Evolutionary conservation across 345 rosid species (phyloP).

Genomic region (Hevea brasiliensis): DNA sequence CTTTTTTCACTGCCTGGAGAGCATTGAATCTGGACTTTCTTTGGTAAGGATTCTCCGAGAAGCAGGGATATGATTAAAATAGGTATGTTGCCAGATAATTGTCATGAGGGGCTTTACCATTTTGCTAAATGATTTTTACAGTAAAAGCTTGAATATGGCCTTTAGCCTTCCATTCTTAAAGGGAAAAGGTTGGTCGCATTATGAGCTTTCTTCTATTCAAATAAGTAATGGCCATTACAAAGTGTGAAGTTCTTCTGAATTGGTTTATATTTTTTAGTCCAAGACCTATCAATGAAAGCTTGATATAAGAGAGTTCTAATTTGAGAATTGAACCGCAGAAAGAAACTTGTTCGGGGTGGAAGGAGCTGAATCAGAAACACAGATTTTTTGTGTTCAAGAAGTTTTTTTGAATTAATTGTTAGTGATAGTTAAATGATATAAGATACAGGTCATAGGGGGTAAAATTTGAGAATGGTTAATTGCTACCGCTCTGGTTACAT

Average conservation of each 20-base stretch:
- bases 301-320: background rate
- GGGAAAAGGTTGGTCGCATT: background rate
- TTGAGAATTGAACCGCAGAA: conserved; percentile 1
- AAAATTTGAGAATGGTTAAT: conserved; percentile 2
- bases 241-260: background rate
- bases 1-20: background rate
- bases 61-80: background rate
- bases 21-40: background rate
- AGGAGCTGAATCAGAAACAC: background rate
- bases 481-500: background rate
- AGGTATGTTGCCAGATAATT: background rate
- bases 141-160: background rate
- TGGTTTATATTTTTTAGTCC: background rate
- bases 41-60: background rate
- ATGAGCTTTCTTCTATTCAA: background rate
- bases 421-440: background rate
- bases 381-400: background rate
- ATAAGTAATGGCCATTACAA: background rate
- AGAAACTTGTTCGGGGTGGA: background rate
- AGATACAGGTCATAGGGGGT: background rate
- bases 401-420: background rate
- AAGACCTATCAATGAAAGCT: background rate
- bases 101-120: background rate
- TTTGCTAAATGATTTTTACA: background rate
- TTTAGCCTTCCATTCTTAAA: background rate